Base-by-base conservation (phyloP, 1,284 basidiomycete genomes). In the Porodaedalea pini region DNA sequence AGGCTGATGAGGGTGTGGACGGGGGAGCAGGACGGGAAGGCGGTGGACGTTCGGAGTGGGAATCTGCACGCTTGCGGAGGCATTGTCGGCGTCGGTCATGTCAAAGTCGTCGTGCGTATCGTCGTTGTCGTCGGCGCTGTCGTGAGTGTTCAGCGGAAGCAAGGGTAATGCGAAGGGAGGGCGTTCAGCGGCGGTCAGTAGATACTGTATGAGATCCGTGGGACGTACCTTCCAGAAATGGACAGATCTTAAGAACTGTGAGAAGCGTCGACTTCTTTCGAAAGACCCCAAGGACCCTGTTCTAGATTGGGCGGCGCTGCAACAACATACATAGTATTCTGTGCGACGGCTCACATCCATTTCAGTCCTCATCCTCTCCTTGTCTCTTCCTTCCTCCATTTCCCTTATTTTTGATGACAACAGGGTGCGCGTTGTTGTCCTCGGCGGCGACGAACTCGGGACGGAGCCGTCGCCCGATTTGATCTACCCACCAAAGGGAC, bases 1-100 rank as follows among this genome's bases (percentile, higher is more conserved):
- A 59, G 75, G 71, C 37, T 67, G 65, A 62, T 75, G 70, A 15
- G 75, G 75, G 3, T 68, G 63, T 34, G 73, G 72, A 56, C 74
- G 69, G 41, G 69, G 64, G 40, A 72, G 67, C 61, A 76, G 67
- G 56, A 74, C 67, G 59, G 72, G 71, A 59, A 78, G 73, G 13
- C 52, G 48, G 19, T 45, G 45, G 1, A 59, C 40, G 31, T 29
- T 41, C 3, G 57, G 52, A 10, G 48, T 11, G 11, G 56, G 49
- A n/a, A 51, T 51, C 10, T 29, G 32, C 10, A 34, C 23, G 44
- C 17, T n/a, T 21, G 31, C 15, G 17, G 32, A 37, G 25, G 34
- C 36, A 34, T 36, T 44, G 45, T 56, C 54, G n/a, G 31, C 8
- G 37, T 51, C 55, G 25, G 43, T 41, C 51, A 54, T 54, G 40